Evolutionary conservation across 2,329 filamentous ascomycete species (phyloP), one percentile per base, ranked within the genome.

Genomic region (Diaporthe citriasiana): DNA sequence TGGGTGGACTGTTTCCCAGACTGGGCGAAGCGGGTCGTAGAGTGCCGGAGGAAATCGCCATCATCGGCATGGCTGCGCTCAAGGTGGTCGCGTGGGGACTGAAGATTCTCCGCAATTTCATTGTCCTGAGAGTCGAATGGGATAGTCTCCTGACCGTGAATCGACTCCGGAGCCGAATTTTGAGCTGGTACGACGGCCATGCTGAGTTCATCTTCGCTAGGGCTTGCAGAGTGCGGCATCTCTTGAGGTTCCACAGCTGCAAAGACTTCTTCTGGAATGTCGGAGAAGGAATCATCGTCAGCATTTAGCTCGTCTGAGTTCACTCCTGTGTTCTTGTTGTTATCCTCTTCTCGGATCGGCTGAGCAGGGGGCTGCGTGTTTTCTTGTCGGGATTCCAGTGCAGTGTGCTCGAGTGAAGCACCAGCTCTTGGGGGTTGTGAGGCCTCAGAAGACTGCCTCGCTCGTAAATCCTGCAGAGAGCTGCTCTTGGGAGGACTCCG

Each of bases 231-330:
- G 22, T 69, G 72, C n/a, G 9, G 35, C 15, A 75, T 60, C 22
- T 73, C 75, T 47, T 73, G 66, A 13, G 68, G 25, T 19, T 75
- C 77, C 6, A 87, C 89, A 38, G 87, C 87, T 19, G 83, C 84
- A 5, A 90, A 84, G 3, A 89, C 81, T 5, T 80, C 83, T 22
- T 88, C 85, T 0, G 89, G 88, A 22, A 90, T 88, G 69, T 89
- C 87, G 0, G 89, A 90, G 76, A 90, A 91, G 0, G 88, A 89
- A 75, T 90, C 89, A 1, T 90, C 87, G 57, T 89, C 88, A 38
- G 80, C 66, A 51, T 80, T 81, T 3, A 81, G 79, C 30, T 83
- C 81, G 2, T 83, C 80, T 33, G 50, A 35, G 45, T 53, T 72
- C 13, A 53, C 47, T 12, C 40, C 63, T 53, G 69, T 9, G 30